Evolutionary conservation across 192 early-diverging fungal genomes (phyloP).

Genomic region (Entomortierella lignicola): DNA sequence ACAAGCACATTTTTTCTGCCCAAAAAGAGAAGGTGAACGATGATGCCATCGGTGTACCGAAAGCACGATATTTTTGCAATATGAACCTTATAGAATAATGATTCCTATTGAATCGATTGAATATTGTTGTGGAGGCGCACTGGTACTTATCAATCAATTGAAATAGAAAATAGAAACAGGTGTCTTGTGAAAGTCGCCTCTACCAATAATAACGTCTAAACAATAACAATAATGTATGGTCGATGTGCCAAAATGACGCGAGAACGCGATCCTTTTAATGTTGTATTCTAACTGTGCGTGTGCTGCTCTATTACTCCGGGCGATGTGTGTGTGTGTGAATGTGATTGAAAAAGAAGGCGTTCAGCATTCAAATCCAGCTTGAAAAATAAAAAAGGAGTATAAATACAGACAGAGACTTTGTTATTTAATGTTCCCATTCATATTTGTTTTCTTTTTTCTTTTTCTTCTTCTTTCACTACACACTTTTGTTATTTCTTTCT

Average conservation of each 20-base stretch:
- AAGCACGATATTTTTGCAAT: not conserved
- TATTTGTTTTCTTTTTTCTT: not conserved
- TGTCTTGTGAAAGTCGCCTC: too few relatives aligned
- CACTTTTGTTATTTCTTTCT: not conserved
- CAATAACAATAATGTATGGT: constrained; percentile 10
- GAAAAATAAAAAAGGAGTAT: not conserved
- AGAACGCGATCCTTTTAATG: constrained; percentile 19
- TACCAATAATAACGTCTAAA: too few relatives aligned
- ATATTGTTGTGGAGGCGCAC: too few relatives aligned
- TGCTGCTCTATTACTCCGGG: too few relatives aligned
- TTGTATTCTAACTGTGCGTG: too few relatives aligned
- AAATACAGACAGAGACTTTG: not conserved
- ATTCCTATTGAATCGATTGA: too few relatives aligned
- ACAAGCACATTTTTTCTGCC: not conserved
- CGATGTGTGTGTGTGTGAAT: too few relatives aligned
- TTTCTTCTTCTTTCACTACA: constrained; percentile 1
- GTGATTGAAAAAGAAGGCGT: too few relatives aligned
- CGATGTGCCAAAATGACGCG: constrained; percentile 31
- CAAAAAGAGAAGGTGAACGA: not conserved
- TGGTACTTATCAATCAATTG: too few relatives aligned
- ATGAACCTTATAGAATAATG: not conserved
- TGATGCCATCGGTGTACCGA: constrained; percentile 9
- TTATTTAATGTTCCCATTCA: not conserved
- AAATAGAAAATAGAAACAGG: too few relatives aligned
- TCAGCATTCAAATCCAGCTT: not conserved